Percentiles rank a stretch among this genome's conserved stretches.
These are phyloP conservation scores for Cryptococcus maquisensis DNA, from an alignment of 1,284 basidiomycete genomes.

Conservation along the genomic window DNA sequence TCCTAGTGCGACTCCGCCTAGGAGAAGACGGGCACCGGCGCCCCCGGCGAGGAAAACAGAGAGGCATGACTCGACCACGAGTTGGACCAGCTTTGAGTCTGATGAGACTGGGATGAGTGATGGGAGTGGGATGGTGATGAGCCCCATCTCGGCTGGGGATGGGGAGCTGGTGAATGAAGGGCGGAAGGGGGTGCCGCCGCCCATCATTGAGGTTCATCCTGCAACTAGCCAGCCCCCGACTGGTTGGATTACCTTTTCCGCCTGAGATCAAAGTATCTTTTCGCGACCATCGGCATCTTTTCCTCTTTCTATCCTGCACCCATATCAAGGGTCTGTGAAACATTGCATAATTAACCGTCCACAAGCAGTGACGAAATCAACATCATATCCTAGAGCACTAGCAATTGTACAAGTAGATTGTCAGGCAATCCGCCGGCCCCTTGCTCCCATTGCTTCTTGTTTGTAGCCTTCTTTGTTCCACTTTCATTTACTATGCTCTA, in stretches of 20 bases:
- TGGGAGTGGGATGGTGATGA: not conserved
- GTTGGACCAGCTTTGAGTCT: slow-evolving; percentile 17
- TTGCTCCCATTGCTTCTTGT: too few species aligned
- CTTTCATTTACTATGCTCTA: too few species aligned
- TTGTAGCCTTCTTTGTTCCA: too few species aligned
- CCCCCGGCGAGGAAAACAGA: slow-evolving; percentile 18
- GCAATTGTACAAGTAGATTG: too few species aligned
- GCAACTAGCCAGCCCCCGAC: slow-evolving; percentile 7
- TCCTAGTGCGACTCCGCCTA: slow-evolving; percentile 9
- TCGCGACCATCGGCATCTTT: too few species aligned
- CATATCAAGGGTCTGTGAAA: too few species aligned
- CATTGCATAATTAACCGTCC: too few species aligned
- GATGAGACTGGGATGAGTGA: slow-evolving; percentile 4
- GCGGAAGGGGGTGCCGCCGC: slow-evolving; percentile 27
- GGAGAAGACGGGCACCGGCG: slow-evolving; percentile 20
- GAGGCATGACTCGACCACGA: slow-evolving; percentile 11
- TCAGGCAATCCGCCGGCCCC: too few species aligned
- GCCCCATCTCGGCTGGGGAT: not conserved
- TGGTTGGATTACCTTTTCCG: slow-evolving; percentile 35
- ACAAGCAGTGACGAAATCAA: too few species aligned
- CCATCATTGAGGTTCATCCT: slow-evolving; percentile 36
- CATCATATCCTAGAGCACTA: too few species aligned
- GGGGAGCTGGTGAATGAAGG: slow-evolving; percentile 28
- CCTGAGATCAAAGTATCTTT: not conserved
- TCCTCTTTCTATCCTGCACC: too few species aligned